Evolutionary conservation across 2,329 filamentous ascomycete genomes (phyloP), one percentile per base, ranked within the genome.

Genomic region (Sordariomycetes sp.): DNA sequence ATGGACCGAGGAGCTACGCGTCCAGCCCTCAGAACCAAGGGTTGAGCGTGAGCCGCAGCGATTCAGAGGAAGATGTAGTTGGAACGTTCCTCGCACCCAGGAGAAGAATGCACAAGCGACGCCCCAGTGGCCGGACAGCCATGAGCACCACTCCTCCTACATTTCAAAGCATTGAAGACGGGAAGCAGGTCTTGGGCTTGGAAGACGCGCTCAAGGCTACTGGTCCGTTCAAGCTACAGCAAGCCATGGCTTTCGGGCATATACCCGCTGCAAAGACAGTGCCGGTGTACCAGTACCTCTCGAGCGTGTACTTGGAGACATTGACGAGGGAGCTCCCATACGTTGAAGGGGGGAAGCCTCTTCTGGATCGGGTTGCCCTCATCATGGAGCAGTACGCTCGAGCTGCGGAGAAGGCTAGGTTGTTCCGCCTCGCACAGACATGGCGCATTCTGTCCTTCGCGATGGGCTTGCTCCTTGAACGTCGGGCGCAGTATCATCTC

Each of bases 401-500:
- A 17, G 67, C 70, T n/a, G 72, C 76, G 3, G 73, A 79, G 42
- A 58, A 55, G 4, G 66, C 70, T 15, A 67, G 65, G 21, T 60
- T 73, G 31, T 80, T 72, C 46, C 66, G 76, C 2, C 59, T 81
- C 1, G 72, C 76, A 5, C 76, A 81, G 47, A 77, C 74, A 2
- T 81, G 76, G 76, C 68, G 74, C 20, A 63, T 79, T 10, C 47
- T 81, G 15, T 66, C 68, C 1, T 78, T 72, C 45, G 69, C 68
- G 8, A 66, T 76, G 42, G 55, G 60, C 15, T 51, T 77, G 10
- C 57, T 81, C 1, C 58, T 81, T 2, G 58, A 57, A 12, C 62
- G 66, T 20, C 63, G 76, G 19, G 73, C 70, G 2, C 64, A 72
- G 28, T 75, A 72, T 39, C 76, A 81, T 44, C 58, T 73, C 0